These are phyloP conservation scores for Aspergillus diversus DNA, from an alignment of 495 filamentous ascomycete genomes.

Conservation along the genomic window DNA sequence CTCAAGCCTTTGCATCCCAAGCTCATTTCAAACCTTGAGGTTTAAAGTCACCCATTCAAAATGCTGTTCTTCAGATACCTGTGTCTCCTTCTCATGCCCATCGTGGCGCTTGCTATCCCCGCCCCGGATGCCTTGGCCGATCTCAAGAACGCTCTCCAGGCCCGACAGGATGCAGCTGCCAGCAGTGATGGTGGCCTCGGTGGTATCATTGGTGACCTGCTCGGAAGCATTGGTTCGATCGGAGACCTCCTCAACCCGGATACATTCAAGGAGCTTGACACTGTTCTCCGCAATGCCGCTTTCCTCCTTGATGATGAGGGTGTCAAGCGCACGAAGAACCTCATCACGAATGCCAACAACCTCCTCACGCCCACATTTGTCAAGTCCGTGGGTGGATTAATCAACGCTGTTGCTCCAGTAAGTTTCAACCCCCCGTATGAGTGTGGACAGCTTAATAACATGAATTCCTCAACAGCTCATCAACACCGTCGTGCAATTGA, in stretches of 20 bases:
- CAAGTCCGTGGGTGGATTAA: neutral
- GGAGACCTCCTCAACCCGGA: neutral
- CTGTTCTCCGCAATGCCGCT: neutral
- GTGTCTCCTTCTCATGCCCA: neutral
- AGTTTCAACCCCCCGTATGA: neutral
- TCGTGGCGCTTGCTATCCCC: slow-evolving; percentile 1
- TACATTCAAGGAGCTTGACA: neutral
- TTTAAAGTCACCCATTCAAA: slow-evolving; percentile 2
- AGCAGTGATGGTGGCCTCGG: neutral
- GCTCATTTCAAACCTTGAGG: neutral
- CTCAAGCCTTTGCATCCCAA: neutral
- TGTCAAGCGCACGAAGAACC: neutral
- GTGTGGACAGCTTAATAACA: neutral
- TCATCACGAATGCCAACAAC: neutral
- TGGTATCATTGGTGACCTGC: neutral
- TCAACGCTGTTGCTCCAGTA: slow-evolving; percentile 8
- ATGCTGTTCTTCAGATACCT: slow-evolving; percentile 4
- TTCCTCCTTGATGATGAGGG: neutral
- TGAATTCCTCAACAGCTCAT: neutral
- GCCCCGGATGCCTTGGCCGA: neutral
- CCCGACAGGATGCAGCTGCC: neutral
- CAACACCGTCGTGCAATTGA: slow-evolving; percentile 5
- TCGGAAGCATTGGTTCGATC: neutral
- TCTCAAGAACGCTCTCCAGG: neutral
- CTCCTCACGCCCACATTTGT: slow-evolving; percentile 2